phyloP scores from a whole-genome alignment of 2,329 filamentous ascomycete species.

The Aureobasidium sp. region DNA sequence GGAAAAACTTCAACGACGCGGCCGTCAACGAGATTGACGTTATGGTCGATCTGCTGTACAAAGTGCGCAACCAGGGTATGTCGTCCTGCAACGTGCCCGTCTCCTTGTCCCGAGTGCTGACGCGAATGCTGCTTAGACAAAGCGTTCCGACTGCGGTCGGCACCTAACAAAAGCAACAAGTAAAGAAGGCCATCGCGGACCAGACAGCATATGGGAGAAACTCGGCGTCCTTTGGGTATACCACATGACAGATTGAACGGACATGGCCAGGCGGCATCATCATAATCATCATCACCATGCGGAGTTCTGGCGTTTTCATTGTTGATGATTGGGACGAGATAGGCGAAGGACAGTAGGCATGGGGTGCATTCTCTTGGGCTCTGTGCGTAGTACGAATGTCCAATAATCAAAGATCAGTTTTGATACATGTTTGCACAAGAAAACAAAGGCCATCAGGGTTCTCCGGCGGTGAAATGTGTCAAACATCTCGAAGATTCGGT shows the following conservation, averaged over 20 bases:
- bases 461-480: neutral
- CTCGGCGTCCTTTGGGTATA: slow-evolving; percentile 6
- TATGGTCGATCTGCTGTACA: slow-evolving; percentile 72
- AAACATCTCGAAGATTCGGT: slow-evolving; percentile 10
- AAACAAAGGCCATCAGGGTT: slow-evolving; percentile 12
- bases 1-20: slow-evolving; percentile 77
- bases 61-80: slow-evolving; percentile 54
- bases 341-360: neutral
- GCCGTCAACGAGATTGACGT: slow-evolving; percentile 76
- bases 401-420: neutral
- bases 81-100: neutral
- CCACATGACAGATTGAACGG: slow-evolving; percentile 1
- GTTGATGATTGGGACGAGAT: neutral
- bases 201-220: neutral
- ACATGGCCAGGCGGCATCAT: neutral
- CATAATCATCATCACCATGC: neutral
- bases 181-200: neutral
- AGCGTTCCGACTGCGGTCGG: slow-evolving; percentile 40
- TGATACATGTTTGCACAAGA: slow-evolving; percentile 8
- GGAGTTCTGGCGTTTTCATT: slow-evolving; percentile 8
- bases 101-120: neutral
- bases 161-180: slow-evolving; percentile 11
- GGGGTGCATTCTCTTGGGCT: neutral
- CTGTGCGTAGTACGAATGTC: neutral
- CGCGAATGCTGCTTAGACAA: slow-evolving; percentile 33